Evolutionary conservation across 331 rosid species (phyloP).

Genomic region (Erythrophleum ivorense): DNA sequence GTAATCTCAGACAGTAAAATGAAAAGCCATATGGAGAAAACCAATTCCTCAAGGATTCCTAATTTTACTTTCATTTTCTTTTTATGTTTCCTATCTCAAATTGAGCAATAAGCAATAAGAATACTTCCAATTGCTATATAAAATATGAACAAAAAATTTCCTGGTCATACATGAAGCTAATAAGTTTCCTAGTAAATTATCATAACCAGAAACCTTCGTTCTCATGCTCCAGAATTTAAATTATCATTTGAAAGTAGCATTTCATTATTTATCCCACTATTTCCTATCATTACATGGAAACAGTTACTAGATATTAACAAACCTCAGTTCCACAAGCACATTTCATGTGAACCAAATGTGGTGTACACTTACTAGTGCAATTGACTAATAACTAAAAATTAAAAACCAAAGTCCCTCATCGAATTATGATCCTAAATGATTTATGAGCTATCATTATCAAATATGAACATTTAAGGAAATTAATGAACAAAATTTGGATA

Average conservation of each 20-base stretch:
- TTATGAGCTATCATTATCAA: background rate
- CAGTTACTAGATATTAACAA: background rate
- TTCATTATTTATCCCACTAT: background rate
- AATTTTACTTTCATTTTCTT: background rate
- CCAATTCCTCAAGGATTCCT: background rate
- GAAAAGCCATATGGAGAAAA: background rate
- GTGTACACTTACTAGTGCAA: background rate
- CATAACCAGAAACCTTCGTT: background rate
- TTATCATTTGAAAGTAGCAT: background rate
- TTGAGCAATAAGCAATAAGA: background rate
- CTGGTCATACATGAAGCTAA: background rate
- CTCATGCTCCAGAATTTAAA: background rate
- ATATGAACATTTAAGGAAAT: background rate
- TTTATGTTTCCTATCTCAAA: background rate
- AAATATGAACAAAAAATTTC: background rate
- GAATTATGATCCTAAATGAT: background rate
- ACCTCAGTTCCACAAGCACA: slow-evolving; percentile 12
- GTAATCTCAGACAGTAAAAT: background rate
- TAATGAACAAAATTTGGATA: background rate
- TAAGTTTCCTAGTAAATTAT: background rate
- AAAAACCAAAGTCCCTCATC: background rate
- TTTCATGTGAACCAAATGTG: background rate
- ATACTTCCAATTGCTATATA: background rate
- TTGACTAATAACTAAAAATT: slow-evolving; percentile 10
- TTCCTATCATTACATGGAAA: background rate